A percentile compares a stretch with the other conserved stretches of the same genome.
Evolutionary conservation across 2,329 filamentous ascomycete species (phyloP).

Genomic region (Penicillium crustosum): DNA sequence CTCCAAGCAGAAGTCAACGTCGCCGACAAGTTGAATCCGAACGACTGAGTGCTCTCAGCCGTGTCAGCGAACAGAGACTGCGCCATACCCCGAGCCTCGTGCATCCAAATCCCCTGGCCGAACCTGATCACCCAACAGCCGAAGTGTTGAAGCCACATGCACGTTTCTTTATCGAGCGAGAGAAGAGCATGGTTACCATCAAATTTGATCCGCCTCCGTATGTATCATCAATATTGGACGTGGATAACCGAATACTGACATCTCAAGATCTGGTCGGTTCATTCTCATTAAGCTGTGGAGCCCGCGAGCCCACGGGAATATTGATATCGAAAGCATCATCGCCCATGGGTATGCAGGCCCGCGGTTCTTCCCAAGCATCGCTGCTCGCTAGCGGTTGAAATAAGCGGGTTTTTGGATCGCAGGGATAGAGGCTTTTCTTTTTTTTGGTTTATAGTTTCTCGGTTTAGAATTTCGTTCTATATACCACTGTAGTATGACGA

Average conservation of each 20-base stretch:
- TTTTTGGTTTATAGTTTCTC: neutral
- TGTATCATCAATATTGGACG: conserved; percentile 13
- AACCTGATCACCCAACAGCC: conserved; percentile 4
- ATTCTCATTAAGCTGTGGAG: conserved; percentile 91
- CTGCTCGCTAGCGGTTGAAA: neutral
- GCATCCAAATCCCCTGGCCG: conserved; percentile 26
- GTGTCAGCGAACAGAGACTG: conserved; percentile 16
- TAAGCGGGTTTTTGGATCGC: neutral
- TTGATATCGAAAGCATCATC: conserved; percentile 85
- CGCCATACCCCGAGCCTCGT: conserved; percentile 29
- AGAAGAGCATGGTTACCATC: conserved; percentile 82
- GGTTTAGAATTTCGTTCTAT: neutral
- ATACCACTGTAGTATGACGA: conserved; percentile 1
- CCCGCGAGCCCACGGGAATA: conserved; percentile 70
- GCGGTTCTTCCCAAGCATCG: conserved; percentile 70
- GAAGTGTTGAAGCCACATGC: conserved; percentile 71
- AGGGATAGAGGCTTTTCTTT: neutral
- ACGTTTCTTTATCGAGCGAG: conserved; percentile 77
- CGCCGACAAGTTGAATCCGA: conserved; percentile 30
- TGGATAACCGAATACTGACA: neutral
- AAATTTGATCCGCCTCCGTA: conserved; percentile 60
- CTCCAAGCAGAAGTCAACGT: conserved; percentile 21
- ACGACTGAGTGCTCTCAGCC: conserved; percentile 22
- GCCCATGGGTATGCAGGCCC: conserved; percentile 83
- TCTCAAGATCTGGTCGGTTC: conserved; percentile 68